Conservation (phyloP, 257 asterid species). For the Forsythia viridissima region DNA sequence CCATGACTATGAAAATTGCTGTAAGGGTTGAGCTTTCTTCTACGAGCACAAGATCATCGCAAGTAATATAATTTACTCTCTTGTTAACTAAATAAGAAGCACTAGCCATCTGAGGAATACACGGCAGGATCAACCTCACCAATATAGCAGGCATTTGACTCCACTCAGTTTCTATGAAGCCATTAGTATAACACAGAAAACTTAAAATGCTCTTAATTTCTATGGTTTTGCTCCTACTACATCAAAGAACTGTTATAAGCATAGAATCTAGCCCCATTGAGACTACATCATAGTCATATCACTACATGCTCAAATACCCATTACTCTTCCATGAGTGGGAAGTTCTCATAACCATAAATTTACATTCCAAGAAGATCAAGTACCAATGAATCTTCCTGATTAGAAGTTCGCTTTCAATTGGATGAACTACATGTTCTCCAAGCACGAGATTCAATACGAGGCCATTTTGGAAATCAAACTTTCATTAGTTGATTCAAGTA, state of each 20-base stretch:
- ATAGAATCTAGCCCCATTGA: too few relatives aligned
- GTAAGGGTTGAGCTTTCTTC: neutral
- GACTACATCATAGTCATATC: too few relatives aligned
- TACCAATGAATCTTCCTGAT: neutral
- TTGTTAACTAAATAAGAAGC: neutral
- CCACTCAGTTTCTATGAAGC: too few relatives aligned
- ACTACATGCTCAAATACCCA: neutral
- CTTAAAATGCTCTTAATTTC: too few relatives aligned
- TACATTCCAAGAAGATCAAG: neutral
- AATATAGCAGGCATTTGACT: too few relatives aligned
- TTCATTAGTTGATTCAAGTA: neutral
- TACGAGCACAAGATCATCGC: neutral
- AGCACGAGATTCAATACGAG: neutral
- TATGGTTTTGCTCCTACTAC: too few relatives aligned
- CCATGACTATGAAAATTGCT: neutral
- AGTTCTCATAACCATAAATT: neutral
- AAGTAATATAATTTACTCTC: neutral
- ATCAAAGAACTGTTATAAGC: too few relatives aligned
- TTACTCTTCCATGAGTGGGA: neutral
- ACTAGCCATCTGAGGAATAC: neutral
- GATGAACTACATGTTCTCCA: neutral
- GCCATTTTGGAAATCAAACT: neutral
- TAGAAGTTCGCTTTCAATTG: neutral
- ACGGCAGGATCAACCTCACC: too few relatives aligned
- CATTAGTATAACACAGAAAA: too few relatives aligned